Evolutionary conservation across 2,329 filamentous ascomycete species (phyloP), one percentile per base, ranked within the genome.

Genomic region (Alternaria gansuensis): DNA sequence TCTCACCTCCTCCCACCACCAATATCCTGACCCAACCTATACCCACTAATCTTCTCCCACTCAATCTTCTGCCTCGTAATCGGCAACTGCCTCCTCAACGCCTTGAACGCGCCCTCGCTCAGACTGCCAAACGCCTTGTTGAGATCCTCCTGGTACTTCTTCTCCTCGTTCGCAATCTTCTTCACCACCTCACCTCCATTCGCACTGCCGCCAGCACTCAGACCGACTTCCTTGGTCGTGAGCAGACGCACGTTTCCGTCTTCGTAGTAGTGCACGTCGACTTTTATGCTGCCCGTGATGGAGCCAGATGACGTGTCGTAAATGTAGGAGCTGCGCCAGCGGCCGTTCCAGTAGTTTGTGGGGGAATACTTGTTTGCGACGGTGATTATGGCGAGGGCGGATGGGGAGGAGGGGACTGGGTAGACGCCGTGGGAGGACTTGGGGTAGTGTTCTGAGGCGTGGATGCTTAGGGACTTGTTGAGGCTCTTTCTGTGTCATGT

Each of bases 241-340:
- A 94, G 84, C 59, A 99, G 85, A 2, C 95, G 90, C 57, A 99
- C 95, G 75, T 99, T 99, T 63, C 95, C 95, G 76, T 99, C 96
- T 81, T 99, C 95, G 82, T 99, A 99, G 84, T 99, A 99, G 83
- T 99, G 95, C 51, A 99, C 94, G 69, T 98, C 93, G 53, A 97
- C 91, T 78, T 94, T 92, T 79, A 98, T 88, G 59, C 84, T 88
- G 70, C 95, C 95, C 36, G 88, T 87, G 41, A 98, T 82, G 46
- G 83, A 83, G 64, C 84, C 83, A 3, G 86, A 83, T 2, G 86
- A 85, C 0, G 93, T 88, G 63, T 89, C 85, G 78, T 90, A 90
- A 70, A 90, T 85, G 82, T 98, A 98, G 52, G 90, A 84, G 46
- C 92, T 93, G 72, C 95, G 91, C 92, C 95, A 99, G 63, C 95